Conservation (phyloP, 306 rosid species). For the Chamaecrista fasciculata region DNA sequence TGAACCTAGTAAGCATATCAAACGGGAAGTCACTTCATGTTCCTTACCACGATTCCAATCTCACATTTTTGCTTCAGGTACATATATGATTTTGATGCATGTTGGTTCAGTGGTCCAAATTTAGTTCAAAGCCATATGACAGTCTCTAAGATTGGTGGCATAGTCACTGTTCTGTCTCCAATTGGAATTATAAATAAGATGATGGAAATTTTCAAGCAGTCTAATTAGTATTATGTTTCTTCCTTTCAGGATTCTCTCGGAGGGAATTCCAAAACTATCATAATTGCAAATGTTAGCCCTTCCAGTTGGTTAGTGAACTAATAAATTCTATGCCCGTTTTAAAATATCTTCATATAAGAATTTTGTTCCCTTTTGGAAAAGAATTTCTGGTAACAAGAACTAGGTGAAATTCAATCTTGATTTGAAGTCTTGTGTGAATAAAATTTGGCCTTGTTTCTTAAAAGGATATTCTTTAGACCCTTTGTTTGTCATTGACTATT, state of each 20-base stretch:
- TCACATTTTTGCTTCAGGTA: slow-evolving; percentile 97
- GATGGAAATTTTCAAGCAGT: slow-evolving; percentile 12
- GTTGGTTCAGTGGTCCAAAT: slow-evolving; percentile 7
- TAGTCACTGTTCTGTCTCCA: too few species aligned
- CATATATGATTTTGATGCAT: slow-evolving; percentile 22
- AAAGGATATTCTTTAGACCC: neutral
- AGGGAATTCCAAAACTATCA: slow-evolving; percentile 87
- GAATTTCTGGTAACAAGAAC: neutral
- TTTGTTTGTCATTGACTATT: slow-evolving; percentile 1
- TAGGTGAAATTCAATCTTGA: neutral
- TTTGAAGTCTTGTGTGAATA: neutral
- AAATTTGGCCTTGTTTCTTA: slow-evolving; percentile 8
- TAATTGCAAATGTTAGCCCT: slow-evolving; percentile 93
- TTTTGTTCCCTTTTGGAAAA: slow-evolving; percentile 4
- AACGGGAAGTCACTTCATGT: slow-evolving; percentile 93
- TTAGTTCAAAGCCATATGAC: neutral
- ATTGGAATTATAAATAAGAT: slow-evolving; percentile 7
- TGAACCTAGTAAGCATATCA: slow-evolving; percentile 83
- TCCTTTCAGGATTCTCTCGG: slow-evolving; percentile 92
- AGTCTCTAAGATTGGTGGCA: neutral
- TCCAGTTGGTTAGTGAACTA: slow-evolving; percentile 71
- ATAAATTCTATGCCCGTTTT: slow-evolving; percentile 18
- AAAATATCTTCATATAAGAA: slow-evolving; percentile 18
- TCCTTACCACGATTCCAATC: slow-evolving; percentile 96
- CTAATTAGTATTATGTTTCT: slow-evolving; percentile 24